Evolutionary conservation across 768 basidiomycete species (phyloP).

Genomic region (Sporobolomyces roseus): DNA sequence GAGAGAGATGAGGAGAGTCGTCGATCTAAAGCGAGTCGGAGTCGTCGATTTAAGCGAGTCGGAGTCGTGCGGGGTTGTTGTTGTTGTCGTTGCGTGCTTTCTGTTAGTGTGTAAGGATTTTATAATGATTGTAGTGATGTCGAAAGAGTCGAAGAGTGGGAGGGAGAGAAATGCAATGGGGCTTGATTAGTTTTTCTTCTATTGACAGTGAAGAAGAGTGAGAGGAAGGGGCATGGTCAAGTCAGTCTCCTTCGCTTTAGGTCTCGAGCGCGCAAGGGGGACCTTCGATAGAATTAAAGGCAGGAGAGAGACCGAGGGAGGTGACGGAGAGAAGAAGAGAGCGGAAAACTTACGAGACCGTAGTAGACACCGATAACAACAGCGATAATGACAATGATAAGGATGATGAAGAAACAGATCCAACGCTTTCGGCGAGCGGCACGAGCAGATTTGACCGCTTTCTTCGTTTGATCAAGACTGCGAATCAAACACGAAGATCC

Average conservation of each 20-base stretch:
- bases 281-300: background rate
- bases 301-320: background rate
- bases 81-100: conserved; percentile 16
- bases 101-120: background rate
- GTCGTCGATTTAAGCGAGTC: background rate
- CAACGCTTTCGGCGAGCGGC: conserved; percentile 82
- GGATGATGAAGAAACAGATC: conserved; percentile 64
- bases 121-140: background rate
- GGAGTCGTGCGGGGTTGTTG: conserved; percentile 9
- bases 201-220: background rate
- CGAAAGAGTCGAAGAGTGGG: background rate
- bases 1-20: too few relatives aligned
- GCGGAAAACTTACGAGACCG: background rate
- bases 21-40: too few relatives aligned
- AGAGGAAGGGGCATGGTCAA: too few relatives aligned
- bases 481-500: too few relatives aligned
- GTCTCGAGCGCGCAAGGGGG: background rate
- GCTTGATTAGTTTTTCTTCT: conserved; percentile 17
- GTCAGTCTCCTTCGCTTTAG: background rate
- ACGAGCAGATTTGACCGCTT: conserved; percentile 78
- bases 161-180: background rate
- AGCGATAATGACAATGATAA: conserved; percentile 53
- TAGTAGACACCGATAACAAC: conserved; percentile 11
- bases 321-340: conserved; percentile 48
- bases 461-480: conserved; percentile 67